These are phyloP conservation scores for Diaporthe helianthi DNA, from an alignment of 2,329 filamentous ascomycete genomes.

Conservation along the genomic window DNA sequence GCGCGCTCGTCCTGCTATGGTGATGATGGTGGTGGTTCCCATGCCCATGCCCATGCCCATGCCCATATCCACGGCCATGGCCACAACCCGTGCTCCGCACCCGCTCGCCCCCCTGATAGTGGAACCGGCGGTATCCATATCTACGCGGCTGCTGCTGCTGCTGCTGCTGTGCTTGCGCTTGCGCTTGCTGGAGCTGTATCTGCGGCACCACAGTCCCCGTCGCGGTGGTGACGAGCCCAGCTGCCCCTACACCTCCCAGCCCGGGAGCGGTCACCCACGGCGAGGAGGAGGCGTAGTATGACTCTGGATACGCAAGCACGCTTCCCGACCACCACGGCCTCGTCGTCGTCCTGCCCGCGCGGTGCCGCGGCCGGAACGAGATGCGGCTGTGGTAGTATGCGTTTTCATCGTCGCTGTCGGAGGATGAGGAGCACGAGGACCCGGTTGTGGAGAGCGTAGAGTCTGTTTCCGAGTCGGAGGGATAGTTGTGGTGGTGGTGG, in stretches of 20 bases:
- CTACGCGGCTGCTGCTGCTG: constrained; percentile 16
- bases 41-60: background rate
- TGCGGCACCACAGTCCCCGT: background rate
- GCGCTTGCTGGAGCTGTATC: background rate
- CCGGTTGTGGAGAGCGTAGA: background rate
- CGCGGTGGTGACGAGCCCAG: background rate
- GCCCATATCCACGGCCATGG: background rate
- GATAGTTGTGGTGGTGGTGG: background rate
- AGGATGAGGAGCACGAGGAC: background rate
- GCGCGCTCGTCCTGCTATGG: background rate
- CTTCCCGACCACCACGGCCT: background rate
- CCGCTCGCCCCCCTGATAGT: constrained; percentile 25
- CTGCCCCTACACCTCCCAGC: background rate
- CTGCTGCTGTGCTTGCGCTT: background rate
- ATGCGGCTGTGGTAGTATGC: background rate
- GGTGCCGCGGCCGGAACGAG: background rate
- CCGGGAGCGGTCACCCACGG: background rate
- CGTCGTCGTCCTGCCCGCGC: background rate
- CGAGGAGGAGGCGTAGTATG: background rate
- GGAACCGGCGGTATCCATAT: constrained; percentile 29
- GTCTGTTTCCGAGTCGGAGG: constrained; percentile 2
- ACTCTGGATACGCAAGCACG: background rate
- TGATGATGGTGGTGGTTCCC: background rate
- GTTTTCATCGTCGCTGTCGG: background rate
- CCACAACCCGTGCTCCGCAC: background rate